Evolutionary conservation across 306 rosid species (phyloP).

Genomic region (Quercus ilex): DNA sequence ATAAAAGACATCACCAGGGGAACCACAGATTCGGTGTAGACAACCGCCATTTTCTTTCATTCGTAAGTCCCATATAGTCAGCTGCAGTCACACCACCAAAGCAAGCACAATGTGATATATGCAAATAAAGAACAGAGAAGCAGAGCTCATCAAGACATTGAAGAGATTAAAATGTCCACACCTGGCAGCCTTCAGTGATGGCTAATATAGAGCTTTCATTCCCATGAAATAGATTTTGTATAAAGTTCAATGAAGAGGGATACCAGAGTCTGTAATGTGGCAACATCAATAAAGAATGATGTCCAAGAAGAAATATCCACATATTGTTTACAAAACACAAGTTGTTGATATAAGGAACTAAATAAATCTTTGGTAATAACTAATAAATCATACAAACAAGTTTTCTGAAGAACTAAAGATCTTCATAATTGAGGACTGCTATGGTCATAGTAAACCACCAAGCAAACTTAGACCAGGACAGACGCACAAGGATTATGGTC

Average conservation of each 20-base stretch:
- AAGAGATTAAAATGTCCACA: slow-evolving; percentile 15
- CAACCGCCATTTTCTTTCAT: slow-evolving; percentile 91
- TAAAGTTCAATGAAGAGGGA: slow-evolving; percentile 68
- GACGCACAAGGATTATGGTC: no score
- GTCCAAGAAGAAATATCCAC: not conserved
- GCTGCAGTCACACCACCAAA: slow-evolving; percentile 44
- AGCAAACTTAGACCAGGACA: no score
- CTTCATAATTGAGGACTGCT: no score
- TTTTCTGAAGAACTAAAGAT: no score
- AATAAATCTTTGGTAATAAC: not conserved
- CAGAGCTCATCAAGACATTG: slow-evolving; percentile 18
- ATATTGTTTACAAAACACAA: not conserved
- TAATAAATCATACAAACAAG: not conserved
- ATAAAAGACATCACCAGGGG: slow-evolving; percentile 69
- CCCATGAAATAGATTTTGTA: slow-evolving; percentile 46
- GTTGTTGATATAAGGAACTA: not conserved
- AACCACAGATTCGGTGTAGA: slow-evolving; percentile 67
- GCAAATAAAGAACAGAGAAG: slow-evolving; percentile 5
- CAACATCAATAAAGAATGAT: slow-evolving; percentile 10
- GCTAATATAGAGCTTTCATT: slow-evolving; percentile 60
- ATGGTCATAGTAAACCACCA: no score
- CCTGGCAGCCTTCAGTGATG: slow-evolving; percentile 92
- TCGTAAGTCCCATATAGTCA: slow-evolving; percentile 83
- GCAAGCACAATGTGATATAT: slow-evolving; percentile 12
- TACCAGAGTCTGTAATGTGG: slow-evolving; percentile 63